Evolutionary conservation across 352 stramenopile species (phyloP).

Genomic region (Globisporangium spinosum): DNA sequence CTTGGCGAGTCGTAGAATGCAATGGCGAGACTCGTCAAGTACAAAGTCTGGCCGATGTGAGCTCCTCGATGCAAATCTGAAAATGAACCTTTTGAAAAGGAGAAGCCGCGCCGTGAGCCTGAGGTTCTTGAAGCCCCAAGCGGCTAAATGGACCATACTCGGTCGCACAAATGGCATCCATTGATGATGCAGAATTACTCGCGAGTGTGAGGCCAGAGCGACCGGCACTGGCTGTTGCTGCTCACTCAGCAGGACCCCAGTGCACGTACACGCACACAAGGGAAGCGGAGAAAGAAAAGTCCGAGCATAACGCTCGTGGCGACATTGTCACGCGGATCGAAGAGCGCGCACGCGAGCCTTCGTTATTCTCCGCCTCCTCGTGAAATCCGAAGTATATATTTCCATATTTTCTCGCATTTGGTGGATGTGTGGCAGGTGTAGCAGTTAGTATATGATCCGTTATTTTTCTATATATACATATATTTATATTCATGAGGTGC

Average conservation of each 20-base stretch:
- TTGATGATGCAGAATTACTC: background rate
- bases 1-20: background rate
- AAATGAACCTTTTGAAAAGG: slow-evolving; percentile 4
- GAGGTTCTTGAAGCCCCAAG: background rate
- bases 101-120: background rate
- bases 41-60: background rate
- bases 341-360: background rate
- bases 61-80: slow-evolving; percentile 1
- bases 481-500: too few species aligned
- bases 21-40: background rate
- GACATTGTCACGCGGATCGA: slow-evolving; percentile 3
- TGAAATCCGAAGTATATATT: background rate
- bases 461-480: background rate
- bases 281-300: background rate
- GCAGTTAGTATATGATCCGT: background rate
- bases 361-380: slow-evolving; percentile 5
- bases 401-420: background rate
- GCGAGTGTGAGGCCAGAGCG: background rate
- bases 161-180: background rate
- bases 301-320: background rate
- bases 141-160: background rate
- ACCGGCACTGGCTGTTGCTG: background rate
- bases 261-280: too few species aligned
- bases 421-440: background rate
- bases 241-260: background rate